phyloP scores from a whole-genome alignment of 176 grass and related monocot species.

The Oropetium thomaeum region DNA sequence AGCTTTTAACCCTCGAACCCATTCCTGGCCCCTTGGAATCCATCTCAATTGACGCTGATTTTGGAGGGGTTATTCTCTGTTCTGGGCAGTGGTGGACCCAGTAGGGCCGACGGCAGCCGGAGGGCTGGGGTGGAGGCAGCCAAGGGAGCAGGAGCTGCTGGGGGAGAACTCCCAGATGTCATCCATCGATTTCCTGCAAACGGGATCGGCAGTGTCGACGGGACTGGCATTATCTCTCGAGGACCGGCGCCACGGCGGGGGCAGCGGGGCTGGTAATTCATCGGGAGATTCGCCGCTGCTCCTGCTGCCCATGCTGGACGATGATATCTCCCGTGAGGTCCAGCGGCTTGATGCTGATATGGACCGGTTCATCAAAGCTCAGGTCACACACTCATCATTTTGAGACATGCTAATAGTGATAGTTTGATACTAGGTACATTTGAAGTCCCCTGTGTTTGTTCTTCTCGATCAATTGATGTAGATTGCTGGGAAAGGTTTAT shows the following conservation, averaged over 20 bases:
- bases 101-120: slow-evolving; percentile 64
- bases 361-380: slow-evolving; percentile 92
- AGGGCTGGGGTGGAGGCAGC: slow-evolving; percentile 68
- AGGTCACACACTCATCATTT: slow-evolving; percentile 48
- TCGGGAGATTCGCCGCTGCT: slow-evolving; percentile 83
- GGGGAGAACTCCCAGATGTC: slow-evolving; percentile 99
- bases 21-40: not conserved
- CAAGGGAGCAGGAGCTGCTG: slow-evolving; percentile 88
- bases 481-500: not conserved
- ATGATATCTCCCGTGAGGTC: slow-evolving; percentile 87
- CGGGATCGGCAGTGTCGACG: slow-evolving; percentile 92
- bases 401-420: not conserved
- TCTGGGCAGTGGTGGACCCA: slow-evolving; percentile 62
- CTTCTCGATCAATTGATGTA: not conserved
- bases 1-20: slow-evolving; percentile 24
- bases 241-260: slow-evolving; percentile 63
- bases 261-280: slow-evolving; percentile 57
- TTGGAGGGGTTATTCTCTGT: slow-evolving; percentile 7
- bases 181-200: slow-evolving; percentile 96
- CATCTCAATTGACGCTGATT: slow-evolving; percentile 35
- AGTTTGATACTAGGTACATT: not conserved
- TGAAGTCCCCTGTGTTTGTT: not conserved
- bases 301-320: slow-evolving; percentile 77
- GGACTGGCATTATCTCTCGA: slow-evolving; percentile 86
- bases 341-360: slow-evolving; percentile 92